Conservation (phyloP, 2,329 filamentous ascomycete genomes). For the Epichloe uncinata region DNA sequence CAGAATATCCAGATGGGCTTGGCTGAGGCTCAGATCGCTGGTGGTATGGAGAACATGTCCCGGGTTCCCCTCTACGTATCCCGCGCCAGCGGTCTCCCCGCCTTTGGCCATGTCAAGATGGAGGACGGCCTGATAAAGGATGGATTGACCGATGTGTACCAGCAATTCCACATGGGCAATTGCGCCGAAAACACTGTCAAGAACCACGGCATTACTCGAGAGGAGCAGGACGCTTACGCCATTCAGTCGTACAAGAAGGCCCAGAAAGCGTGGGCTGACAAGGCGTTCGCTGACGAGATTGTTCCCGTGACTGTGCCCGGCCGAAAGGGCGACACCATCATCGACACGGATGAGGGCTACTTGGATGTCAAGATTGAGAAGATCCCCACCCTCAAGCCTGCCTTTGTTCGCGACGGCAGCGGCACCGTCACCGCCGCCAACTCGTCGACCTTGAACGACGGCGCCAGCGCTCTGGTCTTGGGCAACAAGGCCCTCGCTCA, state of each 20-base stretch:
- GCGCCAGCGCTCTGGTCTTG: conserved; percentile 78
- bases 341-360: conserved; percentile 81
- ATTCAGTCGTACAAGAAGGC: conserved; percentile 81
- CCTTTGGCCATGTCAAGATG: conserved; percentile 77
- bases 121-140: conserved; percentile 92
- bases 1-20: conserved; percentile 91
- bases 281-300: conserved; percentile 80
- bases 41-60: conserved; percentile 98
- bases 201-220: conserved; percentile 64
- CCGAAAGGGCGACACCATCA: conserved; percentile 68
- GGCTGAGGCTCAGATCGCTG: conserved; percentile 77
- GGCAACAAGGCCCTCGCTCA: conserved; percentile 69
- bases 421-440: conserved; percentile 93
- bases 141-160: conserved; percentile 90
- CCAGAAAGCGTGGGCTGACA: conserved; percentile 75
- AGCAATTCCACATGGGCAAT: conserved; percentile 95
- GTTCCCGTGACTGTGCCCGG: conserved; percentile 73
- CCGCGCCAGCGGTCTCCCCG: conserved; percentile 69
- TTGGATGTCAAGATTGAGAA: conserved; percentile 79
- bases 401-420: conserved; percentile 73
- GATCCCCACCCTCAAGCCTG: conserved; percentile 74
- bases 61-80: conserved; percentile 83
- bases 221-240: conserved; percentile 85
- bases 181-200: conserved; percentile 93
- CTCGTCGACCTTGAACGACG: conserved; percentile 88